Evolutionary conservation across 1,284 basidiomycete genomes (phyloP), one percentile per base, ranked within the genome.

Genomic region (Papiliotrema fonsecae): DNA sequence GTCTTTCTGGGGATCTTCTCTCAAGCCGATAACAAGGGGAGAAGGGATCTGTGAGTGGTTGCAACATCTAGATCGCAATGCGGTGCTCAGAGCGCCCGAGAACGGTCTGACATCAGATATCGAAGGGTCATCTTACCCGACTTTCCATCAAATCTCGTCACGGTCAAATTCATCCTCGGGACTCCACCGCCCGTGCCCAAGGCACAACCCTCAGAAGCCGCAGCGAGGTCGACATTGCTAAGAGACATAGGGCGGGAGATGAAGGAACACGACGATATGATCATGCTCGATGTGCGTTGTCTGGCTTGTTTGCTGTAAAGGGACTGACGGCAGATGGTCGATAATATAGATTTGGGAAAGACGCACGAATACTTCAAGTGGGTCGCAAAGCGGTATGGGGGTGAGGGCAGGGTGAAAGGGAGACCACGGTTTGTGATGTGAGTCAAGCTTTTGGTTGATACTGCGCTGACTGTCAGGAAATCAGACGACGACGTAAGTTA

Each of bases 301-400:
- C 13, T 31, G 13, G 13, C 13, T 22, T 45, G 3, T 18, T 10
- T 4, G 14, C 18, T 44, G 18, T 21, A 3, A 18, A 9, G 18
- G 24, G 46, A 41, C 30, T 49, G 37, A 45, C 35, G 25, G 18
- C 52, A 72, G 69, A 68, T 69, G 49, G 55, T 67, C 9, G 74
- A 75, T 47, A 72, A 74, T 54, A 73, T 75, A 36, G 73, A 75
- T 56, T 47, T 62, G 19, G 74, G 74, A 27, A 75, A 75, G 56
- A 75, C 73, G 25, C 69, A 72, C 58, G 69, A 68, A 52, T 75
- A 70, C 55, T 73, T 72, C 54, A 69, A 71, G 52, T 75, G 68
- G 68, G 62, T 73, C 10, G 74, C 71, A 0, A 58, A 67, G 36
- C 51, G 59, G 44, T 74, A 64, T 45, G 63, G 47, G 10, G 72